Evolutionary conservation across 2,329 filamentous ascomycete genomes (phyloP).

Genomic region (Moelleriella libera): DNA sequence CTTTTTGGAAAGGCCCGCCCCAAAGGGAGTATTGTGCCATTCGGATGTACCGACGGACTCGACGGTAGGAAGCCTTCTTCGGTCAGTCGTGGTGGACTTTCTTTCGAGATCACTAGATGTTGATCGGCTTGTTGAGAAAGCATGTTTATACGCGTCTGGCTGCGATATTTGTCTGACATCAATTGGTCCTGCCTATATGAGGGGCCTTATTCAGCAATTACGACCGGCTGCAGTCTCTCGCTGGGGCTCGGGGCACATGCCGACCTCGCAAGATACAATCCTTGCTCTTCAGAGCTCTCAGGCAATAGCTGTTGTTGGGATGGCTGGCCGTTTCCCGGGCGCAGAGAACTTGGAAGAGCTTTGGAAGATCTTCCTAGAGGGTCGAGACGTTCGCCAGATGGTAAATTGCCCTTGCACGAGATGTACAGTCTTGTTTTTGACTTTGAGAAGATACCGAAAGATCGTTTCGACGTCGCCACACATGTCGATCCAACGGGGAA

Average conservation of each 20-base stretch:
- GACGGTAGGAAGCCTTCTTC: neutral
- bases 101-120: neutral
- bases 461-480: neutral
- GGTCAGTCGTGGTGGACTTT: neutral
- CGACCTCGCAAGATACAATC: neutral
- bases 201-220: neutral
- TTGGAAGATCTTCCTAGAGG: constrained; percentile 42
- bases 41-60: neutral
- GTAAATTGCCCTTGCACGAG: neutral
- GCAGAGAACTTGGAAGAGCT: constrained; percentile 17
- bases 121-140: neutral
- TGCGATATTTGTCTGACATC: neutral
- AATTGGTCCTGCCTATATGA: neutral
- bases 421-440: too few species aligned
- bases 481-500: constrained; percentile 1
- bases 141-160: neutral
- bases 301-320: constrained; percentile 57
- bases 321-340: constrained; percentile 25
- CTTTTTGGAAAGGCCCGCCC: neutral
- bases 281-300: neutral
- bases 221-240: neutral
- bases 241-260: neutral
- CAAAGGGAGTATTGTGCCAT: neutral
- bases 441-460: neutral
- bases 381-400: neutral